Evolutionary conservation across 2,329 filamentous ascomycete genomes (phyloP).

Genomic region (Fusarium stilboides): DNA sequence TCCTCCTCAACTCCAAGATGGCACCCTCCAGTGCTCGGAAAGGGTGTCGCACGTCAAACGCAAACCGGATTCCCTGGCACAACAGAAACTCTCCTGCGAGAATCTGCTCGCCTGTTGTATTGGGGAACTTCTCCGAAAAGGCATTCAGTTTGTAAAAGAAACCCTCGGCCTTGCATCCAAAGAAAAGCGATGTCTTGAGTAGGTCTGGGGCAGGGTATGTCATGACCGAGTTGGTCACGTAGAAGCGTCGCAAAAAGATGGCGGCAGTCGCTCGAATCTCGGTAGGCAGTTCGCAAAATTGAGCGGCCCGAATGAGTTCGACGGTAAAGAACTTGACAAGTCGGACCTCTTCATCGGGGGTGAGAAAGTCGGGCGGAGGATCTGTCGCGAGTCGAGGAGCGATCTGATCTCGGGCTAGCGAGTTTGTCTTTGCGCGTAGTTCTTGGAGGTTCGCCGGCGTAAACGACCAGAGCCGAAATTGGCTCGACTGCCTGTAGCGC

Average conservation of each 20-base stretch:
- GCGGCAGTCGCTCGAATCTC: conserved; percentile 78
- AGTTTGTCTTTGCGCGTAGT: conserved; percentile 84
- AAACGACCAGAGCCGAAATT: conserved; percentile 95
- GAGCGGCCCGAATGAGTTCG: conserved; percentile 70
- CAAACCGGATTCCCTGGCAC: conserved; percentile 92
- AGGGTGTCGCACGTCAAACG: conserved; percentile 93
- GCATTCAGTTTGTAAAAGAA: conserved; percentile 76
- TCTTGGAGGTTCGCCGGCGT: conserved; percentile 79
- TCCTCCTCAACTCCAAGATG: conserved; percentile 83
- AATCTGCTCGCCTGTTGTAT: conserved; percentile 83
- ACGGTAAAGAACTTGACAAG: conserved; percentile 84
- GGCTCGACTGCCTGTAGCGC: conserved; percentile 89
- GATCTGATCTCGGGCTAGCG: conserved; percentile 77
- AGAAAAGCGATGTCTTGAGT: conserved; percentile 90
- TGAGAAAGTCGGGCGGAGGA: conserved; percentile 81
- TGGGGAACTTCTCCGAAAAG: conserved; percentile 79
- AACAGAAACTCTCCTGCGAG: conserved; percentile 93
- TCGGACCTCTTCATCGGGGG: conserved; percentile 84
- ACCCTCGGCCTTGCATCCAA: conserved; percentile 93
- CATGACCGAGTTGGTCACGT: conserved; percentile 95
- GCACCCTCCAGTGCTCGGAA: conserved; percentile 90
- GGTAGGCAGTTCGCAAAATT: conserved; percentile 67
- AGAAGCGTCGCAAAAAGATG: conserved; percentile 94
- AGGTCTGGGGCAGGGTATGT: conserved; percentile 94
- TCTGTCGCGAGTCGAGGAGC: conserved; percentile 68